Conservation (phyloP, 192 early-diverging fungal species). For the Coemansia sp. region DNA sequence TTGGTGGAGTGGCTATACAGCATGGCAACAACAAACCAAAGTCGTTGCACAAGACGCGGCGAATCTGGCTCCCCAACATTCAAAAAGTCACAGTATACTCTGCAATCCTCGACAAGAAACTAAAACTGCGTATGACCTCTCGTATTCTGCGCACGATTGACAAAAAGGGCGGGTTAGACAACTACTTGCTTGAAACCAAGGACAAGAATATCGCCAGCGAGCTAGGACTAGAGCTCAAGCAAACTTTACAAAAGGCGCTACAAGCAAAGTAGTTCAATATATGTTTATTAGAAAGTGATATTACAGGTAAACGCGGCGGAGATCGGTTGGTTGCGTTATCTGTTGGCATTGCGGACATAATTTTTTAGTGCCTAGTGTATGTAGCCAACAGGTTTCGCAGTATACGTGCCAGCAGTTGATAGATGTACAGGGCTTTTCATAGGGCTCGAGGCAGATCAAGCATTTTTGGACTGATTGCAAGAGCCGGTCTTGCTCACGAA, state of each 20-base stretch:
- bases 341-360: conserved; percentile 90
- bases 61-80: conserved; percentile 80
- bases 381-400: conserved; percentile 88
- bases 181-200: conserved; percentile 71
- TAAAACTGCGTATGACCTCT: conserved; percentile 68
- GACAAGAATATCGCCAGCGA: conserved; percentile 67
- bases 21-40: conserved; percentile 57
- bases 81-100: conserved; percentile 70
- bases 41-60: conserved; percentile 74
- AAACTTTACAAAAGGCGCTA: conserved; percentile 28
- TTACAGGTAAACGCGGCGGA: conserved; percentile 82
- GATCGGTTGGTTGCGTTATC: conserved; percentile 80
- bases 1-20: conserved; percentile 31
- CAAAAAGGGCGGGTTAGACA: conserved; percentile 82
- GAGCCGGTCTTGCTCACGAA: conserved; percentile 65
- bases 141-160: conserved; percentile 75
- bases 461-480: conserved; percentile 63
- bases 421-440: conserved; percentile 71
- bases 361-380: conserved; percentile 81
- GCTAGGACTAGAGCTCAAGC: conserved; percentile 62
- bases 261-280: background rate
- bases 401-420: conserved; percentile 93
- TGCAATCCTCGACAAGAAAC: conserved; percentile 58
- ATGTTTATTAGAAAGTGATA: background rate
- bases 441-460: conserved; percentile 79